Evolutionary conservation across 148 eudicot species (phyloP), one percentile per base, ranked within the genome.

Genomic region (Rhododendron kiyosumense): DNA sequence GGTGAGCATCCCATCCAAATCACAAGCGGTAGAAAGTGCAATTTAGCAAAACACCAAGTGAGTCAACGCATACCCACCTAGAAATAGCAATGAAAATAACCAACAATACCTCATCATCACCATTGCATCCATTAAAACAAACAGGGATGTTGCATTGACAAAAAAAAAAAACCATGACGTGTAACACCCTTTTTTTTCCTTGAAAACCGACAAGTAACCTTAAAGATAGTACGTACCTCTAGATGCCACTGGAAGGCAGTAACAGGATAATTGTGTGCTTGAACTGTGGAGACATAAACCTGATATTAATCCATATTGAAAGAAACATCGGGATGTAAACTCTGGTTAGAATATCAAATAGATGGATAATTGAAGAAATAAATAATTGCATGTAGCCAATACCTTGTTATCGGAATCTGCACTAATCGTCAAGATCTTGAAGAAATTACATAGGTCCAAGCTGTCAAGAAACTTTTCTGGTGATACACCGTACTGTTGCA

Each of bases 181-280:
- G 51, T 9, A 51, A n/a, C 15, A 43, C 7, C 57, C 14, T 12
- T 46, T 13, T 52, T 52, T 14, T 52, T 14, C n/a, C 59, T 14
- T 14, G 59, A 52, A 52, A 52, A 52, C 18, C 59, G 20, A 14
- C 59, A 1, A 52, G 59, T 52, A 38, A 38, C 41, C 41, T 38
- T 51, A 52, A 54, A 84, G 26, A 69, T 57, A 4, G 41, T 38
- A 4, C 0, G 46, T 91, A 96, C 99, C 98, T 97, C n/a, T n/a
- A n/a, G n/a, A n/a, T n/a, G n/a, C n/a, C n/a, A n/a, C 99, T 97
- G 99, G 85, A 94, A 91, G 85, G 92, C 98, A 87, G 98, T 95
- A 81, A 97, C 90, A 69, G 99, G 99, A 85, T 97, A 97, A 71
- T 85, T 89, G 26, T 73, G 88, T 82, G 98, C 96, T 87, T 92